Conservation (phyloP, 345 rosid species). For the Cardamine chenopodiifolia region DNA sequence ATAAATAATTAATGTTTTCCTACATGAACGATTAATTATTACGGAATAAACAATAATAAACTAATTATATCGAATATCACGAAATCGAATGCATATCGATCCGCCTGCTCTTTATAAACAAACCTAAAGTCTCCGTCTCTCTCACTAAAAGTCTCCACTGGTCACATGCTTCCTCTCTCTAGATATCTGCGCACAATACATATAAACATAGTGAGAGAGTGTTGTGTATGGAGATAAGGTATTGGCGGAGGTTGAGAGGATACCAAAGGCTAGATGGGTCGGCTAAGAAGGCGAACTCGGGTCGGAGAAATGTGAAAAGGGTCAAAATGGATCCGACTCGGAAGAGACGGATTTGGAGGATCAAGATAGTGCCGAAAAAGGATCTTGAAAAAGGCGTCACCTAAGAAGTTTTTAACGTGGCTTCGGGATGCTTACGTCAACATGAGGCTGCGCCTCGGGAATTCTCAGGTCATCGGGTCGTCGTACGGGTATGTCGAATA, state of each 20-base stretch:
- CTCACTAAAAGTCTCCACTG: conserved; percentile 19
- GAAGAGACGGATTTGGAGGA: conserved; percentile 50
- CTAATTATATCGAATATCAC: conserved; percentile 14
- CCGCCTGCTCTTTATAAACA: conserved; percentile 38
- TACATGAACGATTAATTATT: conserved; percentile 1
- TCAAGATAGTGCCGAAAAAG: conserved; percentile 57
- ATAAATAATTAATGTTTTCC: neutral
- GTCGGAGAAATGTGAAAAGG: conserved; percentile 26
- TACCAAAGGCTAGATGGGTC: conserved; percentile 55
- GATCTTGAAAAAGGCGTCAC: conserved; percentile 44
- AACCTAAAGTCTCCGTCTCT: conserved; percentile 23
- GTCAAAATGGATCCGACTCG: conserved; percentile 39
- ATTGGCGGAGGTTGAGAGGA: conserved; percentile 50
- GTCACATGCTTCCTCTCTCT: conserved; percentile 6
- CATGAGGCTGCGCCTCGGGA: conserved; percentile 62
- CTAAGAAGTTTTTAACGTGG: conserved; percentile 59
- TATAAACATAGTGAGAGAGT: neutral
- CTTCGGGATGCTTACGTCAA: conserved; percentile 74
- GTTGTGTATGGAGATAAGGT: conserved; percentile 36
- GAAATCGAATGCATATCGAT: conserved; percentile 20
- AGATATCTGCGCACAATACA: neutral
- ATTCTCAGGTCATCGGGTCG: conserved; percentile 43
- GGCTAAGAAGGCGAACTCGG: conserved; percentile 10
- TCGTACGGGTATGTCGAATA: conserved; percentile 42
- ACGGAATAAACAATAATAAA: neutral